Evolutionary conservation across 495 filamentous ascomycete genomes (phyloP), one percentile per base, ranked within the genome.

Genomic region (Neurospora pannonica): DNA sequence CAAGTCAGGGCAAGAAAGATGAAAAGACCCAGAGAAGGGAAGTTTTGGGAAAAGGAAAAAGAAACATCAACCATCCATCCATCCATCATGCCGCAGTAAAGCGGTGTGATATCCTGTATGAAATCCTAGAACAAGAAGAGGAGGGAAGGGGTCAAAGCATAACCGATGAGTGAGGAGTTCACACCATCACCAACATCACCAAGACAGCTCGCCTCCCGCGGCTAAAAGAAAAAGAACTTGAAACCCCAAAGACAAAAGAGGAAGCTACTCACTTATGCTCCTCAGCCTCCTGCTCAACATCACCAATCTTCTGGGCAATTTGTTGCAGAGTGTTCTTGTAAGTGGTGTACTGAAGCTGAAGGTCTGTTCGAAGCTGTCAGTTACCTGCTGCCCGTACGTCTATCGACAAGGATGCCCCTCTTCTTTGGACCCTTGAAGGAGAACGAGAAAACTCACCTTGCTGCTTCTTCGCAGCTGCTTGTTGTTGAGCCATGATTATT

Each of bases 271-370:
- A 99, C 96, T 96, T 98, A 86, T 99, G 96, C 81, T 99, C 96
- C 82, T 99, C 96, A 36, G 93, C 90, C 78, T 99, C 96, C 80
- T 97, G 93, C 83, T 99, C 96, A 71, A 99, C 92, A 80, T 98
- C 94, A 9, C 96, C 96, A 76, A 98, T 97, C 84, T 97, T 98
- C 79, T 93, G 90, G 19, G 96, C 97, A 76, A 99, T 87, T 77
- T 94, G 91, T 85, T 98, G 95, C 71, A 99, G 90, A 36, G 89
- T 93, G 82, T 94, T 97, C 83, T 99, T 99, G 89, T 94, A 99
- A 84, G 92, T 97, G 70, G 90, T 89, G 83, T 98, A 99, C 80
- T 97, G 94, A 74, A 88, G 82, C 84, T 99, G 96, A 75, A 99
- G 91, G 84, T 99, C 96, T 97, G 82, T 38, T 34, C 5, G 19